Evolutionary conservation across 2,329 filamentous ascomycete species (phyloP).

Genomic region (Alternaria sp.): DNA sequence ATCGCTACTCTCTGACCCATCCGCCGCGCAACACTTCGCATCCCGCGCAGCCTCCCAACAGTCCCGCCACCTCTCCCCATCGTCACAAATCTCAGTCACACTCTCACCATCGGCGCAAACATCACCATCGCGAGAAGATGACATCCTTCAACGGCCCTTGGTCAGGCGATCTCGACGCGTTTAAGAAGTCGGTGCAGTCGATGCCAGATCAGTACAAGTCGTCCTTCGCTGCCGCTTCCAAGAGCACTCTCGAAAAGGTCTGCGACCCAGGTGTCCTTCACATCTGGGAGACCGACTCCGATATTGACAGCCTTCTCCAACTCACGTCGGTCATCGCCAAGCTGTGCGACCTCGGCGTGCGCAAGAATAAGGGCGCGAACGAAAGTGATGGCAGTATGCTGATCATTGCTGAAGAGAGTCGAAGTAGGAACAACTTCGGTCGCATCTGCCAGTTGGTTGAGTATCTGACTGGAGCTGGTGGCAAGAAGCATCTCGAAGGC

Average conservation of each 20-base stretch:
- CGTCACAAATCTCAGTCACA: not conserved
- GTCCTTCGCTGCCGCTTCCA: constrained; percentile 28
- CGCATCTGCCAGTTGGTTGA: constrained; percentile 37
- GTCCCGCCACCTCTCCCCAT: not conserved
- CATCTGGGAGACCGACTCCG: constrained; percentile 43
- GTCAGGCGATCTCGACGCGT: constrained; percentile 28
- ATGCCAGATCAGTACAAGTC: constrained; percentile 35
- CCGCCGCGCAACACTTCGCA: not conserved
- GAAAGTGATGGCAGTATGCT: constrained; percentile 31
- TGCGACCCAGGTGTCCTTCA: constrained; percentile 33
- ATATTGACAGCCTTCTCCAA: constrained; percentile 41
- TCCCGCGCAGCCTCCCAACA: not conserved
- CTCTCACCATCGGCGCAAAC: constrained; percentile 13
- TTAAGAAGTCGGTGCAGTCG: constrained; percentile 31
- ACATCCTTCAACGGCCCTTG: constrained; percentile 34
- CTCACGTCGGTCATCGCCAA: constrained; percentile 39
- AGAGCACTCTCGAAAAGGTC: constrained; percentile 25
- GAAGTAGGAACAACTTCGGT: constrained; percentile 24
- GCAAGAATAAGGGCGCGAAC: constrained; percentile 18
- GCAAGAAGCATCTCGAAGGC: constrained; percentile 34
- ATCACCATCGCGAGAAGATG: constrained; percentile 13
- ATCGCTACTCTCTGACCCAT: not conserved
- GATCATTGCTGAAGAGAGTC: constrained; percentile 34
- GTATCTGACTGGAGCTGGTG: constrained; percentile 29
- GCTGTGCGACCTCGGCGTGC: constrained; percentile 30